phyloP scores from a whole-genome alignment of 176 grass and related monocot species.

The Carex scoparia region DNA sequence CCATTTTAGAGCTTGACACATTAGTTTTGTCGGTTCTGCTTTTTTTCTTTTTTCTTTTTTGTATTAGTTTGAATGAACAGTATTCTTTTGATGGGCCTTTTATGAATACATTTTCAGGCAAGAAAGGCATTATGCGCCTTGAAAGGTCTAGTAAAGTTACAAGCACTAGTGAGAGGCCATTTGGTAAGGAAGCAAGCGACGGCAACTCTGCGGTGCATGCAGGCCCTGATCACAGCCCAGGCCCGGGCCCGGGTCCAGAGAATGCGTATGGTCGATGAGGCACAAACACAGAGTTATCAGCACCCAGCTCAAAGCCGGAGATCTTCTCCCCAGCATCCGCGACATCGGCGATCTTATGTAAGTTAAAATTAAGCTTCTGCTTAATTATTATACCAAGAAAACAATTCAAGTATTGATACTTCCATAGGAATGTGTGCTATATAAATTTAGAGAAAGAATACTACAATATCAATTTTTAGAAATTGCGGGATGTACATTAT shows the following conservation, averaged over 20 bases:
- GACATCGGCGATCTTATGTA: slow-evolving; percentile 48
- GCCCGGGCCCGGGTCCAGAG: slow-evolving; percentile 52
- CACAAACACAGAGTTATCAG: slow-evolving; percentile 8
- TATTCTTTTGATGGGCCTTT: not conserved
- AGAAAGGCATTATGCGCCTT: slow-evolving; percentile 74
- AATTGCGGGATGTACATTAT: not conserved
- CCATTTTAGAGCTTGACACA: not conserved
- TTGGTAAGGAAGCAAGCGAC: slow-evolving; percentile 86
- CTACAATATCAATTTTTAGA: not conserved
- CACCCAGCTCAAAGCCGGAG: slow-evolving; percentile 32
- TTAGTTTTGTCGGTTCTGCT: not conserved
- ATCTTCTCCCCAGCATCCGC: slow-evolving; percentile 49
- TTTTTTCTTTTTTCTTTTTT: too few species aligned
- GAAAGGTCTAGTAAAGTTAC: slow-evolving; percentile 75
- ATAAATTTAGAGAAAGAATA: not conserved
- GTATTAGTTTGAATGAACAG: not conserved
- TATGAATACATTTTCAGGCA: slow-evolving; percentile 37
- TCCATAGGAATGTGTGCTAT: not conserved
- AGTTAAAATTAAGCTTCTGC: not conserved
- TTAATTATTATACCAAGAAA: not conserved
- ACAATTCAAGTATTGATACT: not conserved
- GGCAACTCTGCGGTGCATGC: slow-evolving; percentile 77
- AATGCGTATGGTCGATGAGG: slow-evolving; percentile 37
- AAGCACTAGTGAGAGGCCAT: slow-evolving; percentile 70
- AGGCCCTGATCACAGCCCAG: slow-evolving; percentile 64